Conservation (phyloP, 106 monocot genomes). For the Dioscorea zingiberensis region DNA sequence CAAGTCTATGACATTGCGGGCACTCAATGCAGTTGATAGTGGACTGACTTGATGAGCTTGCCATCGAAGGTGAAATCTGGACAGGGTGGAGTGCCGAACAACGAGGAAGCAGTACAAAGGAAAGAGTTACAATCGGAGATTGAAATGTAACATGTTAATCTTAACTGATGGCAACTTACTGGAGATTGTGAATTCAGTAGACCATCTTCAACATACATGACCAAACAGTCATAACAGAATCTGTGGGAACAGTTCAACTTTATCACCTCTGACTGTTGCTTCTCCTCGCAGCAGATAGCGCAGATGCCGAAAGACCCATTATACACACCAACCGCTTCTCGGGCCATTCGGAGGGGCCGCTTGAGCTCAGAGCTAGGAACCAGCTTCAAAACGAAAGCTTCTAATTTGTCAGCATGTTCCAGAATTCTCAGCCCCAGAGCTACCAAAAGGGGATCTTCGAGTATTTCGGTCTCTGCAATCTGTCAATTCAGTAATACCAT, state of each 20-base stretch:
- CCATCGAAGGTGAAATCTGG: slow-evolving; percentile 20
- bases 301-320: slow-evolving; percentile 15
- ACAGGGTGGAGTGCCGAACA: slow-evolving; percentile 38
- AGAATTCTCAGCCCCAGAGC: slow-evolving; percentile 77
- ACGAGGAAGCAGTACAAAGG: too few relatives aligned
- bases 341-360: slow-evolving; percentile 52
- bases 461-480: slow-evolving; percentile 58
- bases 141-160: slow-evolving; percentile 32
- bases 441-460: slow-evolving; percentile 64
- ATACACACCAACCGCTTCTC: slow-evolving; percentile 44
- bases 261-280: slow-evolving; percentile 29
- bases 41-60: slow-evolving; percentile 41
- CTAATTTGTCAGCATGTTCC: slow-evolving; percentile 66
- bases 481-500: slow-evolving; percentile 7
- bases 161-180: slow-evolving; percentile 34
- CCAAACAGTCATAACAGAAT: slow-evolving; percentile 42
- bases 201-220: slow-evolving; percentile 24
- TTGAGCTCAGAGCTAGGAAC: slow-evolving; percentile 43
- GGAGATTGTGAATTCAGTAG: slow-evolving; percentile 21
- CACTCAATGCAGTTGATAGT: slow-evolving; percentile 43
- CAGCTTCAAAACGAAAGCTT: slow-evolving; percentile 60
- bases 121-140: too few relatives aligned
- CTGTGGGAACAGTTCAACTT: slow-evolving; percentile 38
- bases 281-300: slow-evolving; percentile 39
- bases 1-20: slow-evolving; percentile 53